phyloP scores from a whole-genome alignment of 495 filamentous ascomycete species.

The Aspergillus leporis region DNA sequence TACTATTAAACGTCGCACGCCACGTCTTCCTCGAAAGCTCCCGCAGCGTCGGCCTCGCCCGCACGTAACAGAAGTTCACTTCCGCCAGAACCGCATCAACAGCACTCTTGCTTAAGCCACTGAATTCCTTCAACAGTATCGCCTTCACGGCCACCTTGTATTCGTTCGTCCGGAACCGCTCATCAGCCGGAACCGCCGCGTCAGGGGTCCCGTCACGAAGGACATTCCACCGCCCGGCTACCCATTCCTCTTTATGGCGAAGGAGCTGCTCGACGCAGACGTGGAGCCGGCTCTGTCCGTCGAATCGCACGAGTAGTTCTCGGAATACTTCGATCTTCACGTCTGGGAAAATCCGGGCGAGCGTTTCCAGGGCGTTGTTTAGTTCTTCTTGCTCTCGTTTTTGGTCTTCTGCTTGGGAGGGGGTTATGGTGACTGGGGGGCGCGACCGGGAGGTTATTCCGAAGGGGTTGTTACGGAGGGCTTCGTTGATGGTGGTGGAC shows the following conservation, averaged over 20 bases:
- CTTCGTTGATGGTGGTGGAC: slow-evolving; percentile 42
- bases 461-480: slow-evolving; percentile 48
- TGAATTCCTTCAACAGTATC: slow-evolving; percentile 75
- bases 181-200: slow-evolving; percentile 58
- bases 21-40: slow-evolving; percentile 79
- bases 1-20: slow-evolving; percentile 74
- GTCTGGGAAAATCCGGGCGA: slow-evolving; percentile 82
- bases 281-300: slow-evolving; percentile 78
- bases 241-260: slow-evolving; percentile 72
- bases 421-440: slow-evolving; percentile 16
- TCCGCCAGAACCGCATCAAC: slow-evolving; percentile 90
- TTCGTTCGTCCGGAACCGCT: slow-evolving; percentile 68
- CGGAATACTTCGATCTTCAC: slow-evolving; percentile 89
- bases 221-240: slow-evolving; percentile 70
- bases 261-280: slow-evolving; percentile 84
- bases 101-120: slow-evolving; percentile 71
- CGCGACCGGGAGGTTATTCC: slow-evolving; percentile 38
- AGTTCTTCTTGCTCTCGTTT: slow-evolving; percentile 59
- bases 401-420: slow-evolving; percentile 30
- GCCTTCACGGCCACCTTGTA: slow-evolving; percentile 73
- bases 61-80: slow-evolving; percentile 81
- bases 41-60: slow-evolving; percentile 72
- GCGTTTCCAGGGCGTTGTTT: slow-evolving; percentile 69
- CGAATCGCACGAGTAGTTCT: slow-evolving; percentile 79
- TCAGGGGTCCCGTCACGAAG: slow-evolving; percentile 27